phyloP scores from a whole-genome alignment of 108 stramenopile species.

The Hondaea fermentalgiana region DNA sequence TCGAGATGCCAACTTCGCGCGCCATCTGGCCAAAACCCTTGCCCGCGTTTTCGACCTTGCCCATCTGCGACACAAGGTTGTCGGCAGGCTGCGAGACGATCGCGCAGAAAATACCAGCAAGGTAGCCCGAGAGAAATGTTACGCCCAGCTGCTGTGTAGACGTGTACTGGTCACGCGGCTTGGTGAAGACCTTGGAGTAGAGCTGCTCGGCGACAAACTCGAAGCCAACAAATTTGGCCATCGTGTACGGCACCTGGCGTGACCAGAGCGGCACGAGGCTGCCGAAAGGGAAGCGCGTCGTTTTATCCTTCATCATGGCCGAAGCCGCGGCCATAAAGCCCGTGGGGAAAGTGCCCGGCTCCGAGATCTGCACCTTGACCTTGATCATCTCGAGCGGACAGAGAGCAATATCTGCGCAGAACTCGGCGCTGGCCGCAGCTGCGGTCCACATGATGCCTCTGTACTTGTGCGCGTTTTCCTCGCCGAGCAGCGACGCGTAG shows the following conservation, averaged over 20 bases:
- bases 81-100: slow-evolving; percentile 98
- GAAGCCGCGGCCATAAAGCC: slow-evolving; percentile 74
- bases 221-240: slow-evolving; percentile 90
- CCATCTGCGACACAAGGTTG: slow-evolving; percentile 92
- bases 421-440: slow-evolving; percentile 81
- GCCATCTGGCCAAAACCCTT: slow-evolving; percentile 69
- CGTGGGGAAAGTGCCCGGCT: slow-evolving; percentile 51
- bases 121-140: slow-evolving; percentile 83
- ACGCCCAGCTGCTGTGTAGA: slow-evolving; percentile 61
- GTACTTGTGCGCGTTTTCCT: slow-evolving; percentile 83
- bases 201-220: slow-evolving; percentile 28
- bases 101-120: slow-evolving; percentile 88
- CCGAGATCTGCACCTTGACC: slow-evolving; percentile 87
- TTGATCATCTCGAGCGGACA: slow-evolving; percentile 95
- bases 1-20: slow-evolving; percentile 81
- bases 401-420: slow-evolving; percentile 91
- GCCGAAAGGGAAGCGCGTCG: slow-evolving; percentile 88
- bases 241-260: slow-evolving; percentile 98
- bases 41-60: slow-evolving; percentile 89
- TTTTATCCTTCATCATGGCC: slow-evolving; percentile 66
- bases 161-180: slow-evolving; percentile 26
- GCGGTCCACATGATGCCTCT: slow-evolving; percentile 81
- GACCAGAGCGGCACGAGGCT: slow-evolving; percentile 81
- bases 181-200: slow-evolving; percentile 34
- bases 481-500: slow-evolving; percentile 57